phyloP scores from a whole-genome alignment of 2,329 filamentous ascomycete species.

The Cytospora mali region DNA sequence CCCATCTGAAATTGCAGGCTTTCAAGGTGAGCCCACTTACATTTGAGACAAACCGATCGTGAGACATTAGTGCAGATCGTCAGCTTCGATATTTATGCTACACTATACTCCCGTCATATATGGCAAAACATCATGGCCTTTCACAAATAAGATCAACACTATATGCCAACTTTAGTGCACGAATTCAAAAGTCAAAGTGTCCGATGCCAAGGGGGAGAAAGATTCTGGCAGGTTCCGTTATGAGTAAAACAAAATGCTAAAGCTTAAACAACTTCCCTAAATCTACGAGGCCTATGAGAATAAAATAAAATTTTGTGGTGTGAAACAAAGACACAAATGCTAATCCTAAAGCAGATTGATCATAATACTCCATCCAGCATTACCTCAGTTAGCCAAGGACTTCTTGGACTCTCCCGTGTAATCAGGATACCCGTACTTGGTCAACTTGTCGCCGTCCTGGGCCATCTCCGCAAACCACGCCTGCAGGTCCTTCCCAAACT shows the following conservation, averaged over 20 bases:
- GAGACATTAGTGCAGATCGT: too few species aligned
- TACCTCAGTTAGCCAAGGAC: neutral
- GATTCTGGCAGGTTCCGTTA: neutral
- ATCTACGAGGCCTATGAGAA: neutral
- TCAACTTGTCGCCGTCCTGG: constrained; percentile 2
- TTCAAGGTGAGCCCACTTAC: neutral
- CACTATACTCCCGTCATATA: too few species aligned
- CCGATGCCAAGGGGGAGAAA: neutral
- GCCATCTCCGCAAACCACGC: neutral
- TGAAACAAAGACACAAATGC: neutral
- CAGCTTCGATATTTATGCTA: too few species aligned
- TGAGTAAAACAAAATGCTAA: neutral
- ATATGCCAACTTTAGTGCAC: too few species aligned
- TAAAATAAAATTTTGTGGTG: neutral
- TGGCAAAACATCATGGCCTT: too few species aligned
- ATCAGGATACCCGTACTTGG: constrained; percentile 5
- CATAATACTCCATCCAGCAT: neutral
- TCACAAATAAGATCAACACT: too few species aligned
- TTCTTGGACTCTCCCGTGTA: constrained; percentile 1
- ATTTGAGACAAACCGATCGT: too few species aligned
- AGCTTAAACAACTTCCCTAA: neutral
- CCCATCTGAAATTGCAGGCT: neutral
- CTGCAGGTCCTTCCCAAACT: constrained; percentile 7
- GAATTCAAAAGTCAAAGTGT: neutral
- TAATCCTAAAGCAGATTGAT: neutral